Percentiles rank a stretch among this genome's conserved stretches.
phyloP scores from a whole-genome alignment of 441 rosid species.

The Corymbia calophylla region DNA sequence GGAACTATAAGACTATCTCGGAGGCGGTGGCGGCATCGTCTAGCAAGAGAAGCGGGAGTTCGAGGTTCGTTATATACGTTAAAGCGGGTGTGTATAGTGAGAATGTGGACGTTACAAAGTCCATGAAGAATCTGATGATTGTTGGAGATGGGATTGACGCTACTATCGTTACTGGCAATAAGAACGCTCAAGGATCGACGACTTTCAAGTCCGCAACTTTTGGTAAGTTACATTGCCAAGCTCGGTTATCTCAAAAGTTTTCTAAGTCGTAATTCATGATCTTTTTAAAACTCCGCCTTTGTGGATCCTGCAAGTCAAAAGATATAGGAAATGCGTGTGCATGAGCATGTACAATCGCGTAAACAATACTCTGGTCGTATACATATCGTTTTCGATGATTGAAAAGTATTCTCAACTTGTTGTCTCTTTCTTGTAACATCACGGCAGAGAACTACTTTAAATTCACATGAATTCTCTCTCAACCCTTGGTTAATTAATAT shows the following conservation, averaged over 20 bases:
- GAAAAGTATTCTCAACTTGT: neutral
- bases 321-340: neutral
- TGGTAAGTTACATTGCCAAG: constrained; percentile 25
- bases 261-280: neutral
- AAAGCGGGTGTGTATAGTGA: constrained; percentile 47
- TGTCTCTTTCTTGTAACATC: neutral
- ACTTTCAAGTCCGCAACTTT: constrained; percentile 60
- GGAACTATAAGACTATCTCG: constrained; percentile 37
- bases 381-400: neutral
- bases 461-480: neutral
- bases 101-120: constrained; percentile 32
- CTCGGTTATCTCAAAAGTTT: neutral
- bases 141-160: constrained; percentile 58
- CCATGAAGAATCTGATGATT: constrained; percentile 40
- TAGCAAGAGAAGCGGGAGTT: constrained; percentile 13
- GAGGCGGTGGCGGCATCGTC: constrained; percentile 40
- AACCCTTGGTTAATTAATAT: neutral
- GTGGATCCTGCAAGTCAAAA: neutral
- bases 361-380: neutral
- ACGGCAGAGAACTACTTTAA: neutral
- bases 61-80: constrained; percentile 44
- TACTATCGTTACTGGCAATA: constrained; percentile 40
- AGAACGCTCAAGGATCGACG: constrained; percentile 33
- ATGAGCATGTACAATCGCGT: neutral
- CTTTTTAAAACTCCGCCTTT: neutral